A percentile compares a stretch with the other conserved stretches of the same genome.
Evolutionary conservation across 1,284 basidiomycete species (phyloP).

Genomic region (Entoloma clypeatum): DNA sequence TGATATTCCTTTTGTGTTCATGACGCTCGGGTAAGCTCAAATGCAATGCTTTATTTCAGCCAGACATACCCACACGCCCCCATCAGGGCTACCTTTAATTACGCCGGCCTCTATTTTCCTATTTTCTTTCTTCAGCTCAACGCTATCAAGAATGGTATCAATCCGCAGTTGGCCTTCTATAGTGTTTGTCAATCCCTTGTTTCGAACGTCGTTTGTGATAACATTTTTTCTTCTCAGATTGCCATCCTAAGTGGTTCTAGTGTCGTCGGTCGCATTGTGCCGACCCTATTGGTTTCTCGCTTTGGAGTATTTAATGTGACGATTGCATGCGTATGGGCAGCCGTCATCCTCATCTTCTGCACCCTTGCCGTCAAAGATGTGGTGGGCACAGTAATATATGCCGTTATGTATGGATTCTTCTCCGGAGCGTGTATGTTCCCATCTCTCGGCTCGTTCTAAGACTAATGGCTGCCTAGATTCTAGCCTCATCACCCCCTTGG

Average conservation of each 20-base stretch:
- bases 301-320: conserved; percentile 10
- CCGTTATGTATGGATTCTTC: conserved; percentile 47
- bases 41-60: conserved; percentile 7
- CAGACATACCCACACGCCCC: too few relatives aligned
- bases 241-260: conserved; percentile 16
- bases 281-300: conserved; percentile 4
- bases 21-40: conserved; percentile 14
- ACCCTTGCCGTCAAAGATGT: conserved; percentile 37
- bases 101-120: conserved; percentile 38
- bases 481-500: conserved; percentile 20
- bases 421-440: conserved; percentile 36
- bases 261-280: conserved; percentile 10
- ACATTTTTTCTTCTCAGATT: conserved; percentile 4
- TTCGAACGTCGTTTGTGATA: neutral
- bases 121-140: conserved; percentile 44
- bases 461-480: conserved; percentile 22
- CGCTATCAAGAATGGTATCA: conserved; percentile 36
- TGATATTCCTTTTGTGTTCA: conserved; percentile 34
- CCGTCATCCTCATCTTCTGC: conserved; percentile 35
- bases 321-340: conserved; percentile 4
- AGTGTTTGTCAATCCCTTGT: conserved; percentile 15
- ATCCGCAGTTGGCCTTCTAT: conserved; percentile 37
- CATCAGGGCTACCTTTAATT: too few relatives aligned
- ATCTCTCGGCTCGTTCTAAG: neutral
- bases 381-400: conserved; percentile 40